Percentiles rank a stretch among this genome's conserved stretches.
Evolutionary conservation across 2,329 filamentous ascomycete species (phyloP).

Genomic region (Sporothrix brasiliensis): DNA sequence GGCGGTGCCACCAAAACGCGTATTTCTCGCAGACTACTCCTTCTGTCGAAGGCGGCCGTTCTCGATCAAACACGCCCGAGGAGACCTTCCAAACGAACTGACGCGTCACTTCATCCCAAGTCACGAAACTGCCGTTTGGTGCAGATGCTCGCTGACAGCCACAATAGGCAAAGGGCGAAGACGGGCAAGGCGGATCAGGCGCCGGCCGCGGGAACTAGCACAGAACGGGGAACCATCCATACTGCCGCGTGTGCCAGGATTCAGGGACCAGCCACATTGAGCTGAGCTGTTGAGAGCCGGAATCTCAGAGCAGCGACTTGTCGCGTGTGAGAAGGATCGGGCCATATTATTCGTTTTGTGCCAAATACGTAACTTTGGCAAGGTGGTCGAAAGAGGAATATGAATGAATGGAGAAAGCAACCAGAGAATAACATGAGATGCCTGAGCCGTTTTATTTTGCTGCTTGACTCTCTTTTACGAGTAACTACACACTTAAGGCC

Average conservation of each 20-base stretch:
- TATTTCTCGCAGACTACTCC: background rate
- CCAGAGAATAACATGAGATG: background rate
- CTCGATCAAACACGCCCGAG: background rate
- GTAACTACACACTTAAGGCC: too few relatives aligned
- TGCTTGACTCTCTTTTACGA: too few relatives aligned
- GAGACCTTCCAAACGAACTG: background rate
- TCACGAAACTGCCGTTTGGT: slow-evolving; percentile 15
- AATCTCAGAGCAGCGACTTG: background rate
- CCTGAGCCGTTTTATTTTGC: background rate
- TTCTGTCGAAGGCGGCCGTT: background rate
- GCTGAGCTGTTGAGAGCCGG: background rate
- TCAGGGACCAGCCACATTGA: background rate
- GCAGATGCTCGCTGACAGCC: slow-evolving; percentile 24
- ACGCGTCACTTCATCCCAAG: background rate
- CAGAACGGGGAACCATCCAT: slow-evolving; percentile 2
- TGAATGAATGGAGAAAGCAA: background rate
- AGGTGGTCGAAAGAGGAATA: background rate
- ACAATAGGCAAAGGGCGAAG: slow-evolving; percentile 19
- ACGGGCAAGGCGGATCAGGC: slow-evolving; percentile 21
- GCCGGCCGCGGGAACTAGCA: slow-evolving; percentile 18
- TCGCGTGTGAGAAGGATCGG: slow-evolving; percentile 2
- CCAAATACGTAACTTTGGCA: background rate
- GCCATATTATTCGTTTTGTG: background rate
- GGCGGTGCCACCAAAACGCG: background rate
- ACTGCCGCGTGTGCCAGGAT: slow-evolving; percentile 1